Evolutionary conservation across 345 rosid species (phyloP), one percentile per base, ranked within the genome.

Genomic region (Mercurialis annua): DNA sequence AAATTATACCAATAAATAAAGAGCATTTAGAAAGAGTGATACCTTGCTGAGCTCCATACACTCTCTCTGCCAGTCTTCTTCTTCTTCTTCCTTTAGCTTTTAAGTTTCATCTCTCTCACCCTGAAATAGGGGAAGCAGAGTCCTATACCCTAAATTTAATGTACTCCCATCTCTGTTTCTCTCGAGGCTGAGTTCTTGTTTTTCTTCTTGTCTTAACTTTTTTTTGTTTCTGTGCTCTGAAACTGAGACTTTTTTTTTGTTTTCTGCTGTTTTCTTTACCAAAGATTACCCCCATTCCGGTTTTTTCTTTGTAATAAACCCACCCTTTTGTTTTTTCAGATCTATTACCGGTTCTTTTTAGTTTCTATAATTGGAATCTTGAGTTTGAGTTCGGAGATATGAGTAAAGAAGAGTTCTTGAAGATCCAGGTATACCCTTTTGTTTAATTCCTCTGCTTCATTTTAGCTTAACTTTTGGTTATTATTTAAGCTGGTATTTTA

Each of bases 391-490:
- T 5, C 20, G 24, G 43, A 71, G 44, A 23, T 40, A 92, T 90
- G 98, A 92, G 96, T 85, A 92, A 90, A 83, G 98, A 92, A 73
- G 98, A 92, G 93, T 78, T 92, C 75, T 81, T 92, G 90, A 92
- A 88, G 88, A 87, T 90, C 82, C 92, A 92, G 93, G 98, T 90
- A n/a, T n/a, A 74, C 65, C 34, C 53, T 43, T 59, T 71, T 54
- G 40, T 50, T 59, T 49, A 24, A 29, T 36, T 42, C 2, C 71
- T 58, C 59, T 53, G 68, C 81, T 54, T 71, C 51, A n/a, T 58
- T 62, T 62, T 34, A 11, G 5, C 17, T 17, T 29, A 12, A 27
- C 12, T 16, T 20, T 51, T 23, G 26, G 58, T 53, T 27, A 2
- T 54, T 12, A 26, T 34, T 4, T 4, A 34, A 26, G 36, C 27